phyloP scores from a whole-genome alignment of 177 flowering plant genomes.

The Vitis hybrid region DNA sequence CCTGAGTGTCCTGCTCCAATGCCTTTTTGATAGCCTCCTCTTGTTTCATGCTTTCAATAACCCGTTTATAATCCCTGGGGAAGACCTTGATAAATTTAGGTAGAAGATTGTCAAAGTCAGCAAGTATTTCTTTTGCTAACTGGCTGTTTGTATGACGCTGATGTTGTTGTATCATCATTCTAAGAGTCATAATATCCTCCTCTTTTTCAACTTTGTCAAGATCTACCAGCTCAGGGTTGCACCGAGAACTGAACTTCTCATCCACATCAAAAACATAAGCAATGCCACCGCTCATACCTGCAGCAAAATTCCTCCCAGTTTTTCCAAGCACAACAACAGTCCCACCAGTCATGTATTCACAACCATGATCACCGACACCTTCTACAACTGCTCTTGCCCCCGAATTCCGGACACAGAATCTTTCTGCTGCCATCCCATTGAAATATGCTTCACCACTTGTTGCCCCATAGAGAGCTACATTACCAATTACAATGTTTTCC shows the following conservation, averaged over 20 bases:
- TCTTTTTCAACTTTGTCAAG: conserved; percentile 95
- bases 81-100: conserved; percentile 92
- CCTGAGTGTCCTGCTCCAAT: conserved; percentile 27
- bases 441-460: conserved; percentile 94
- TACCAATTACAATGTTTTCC: conserved; percentile 95
- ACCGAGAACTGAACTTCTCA: conserved; percentile 61
- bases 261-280: conserved; percentile 94
- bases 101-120: conserved; percentile 67
- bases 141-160: conserved; percentile 89
- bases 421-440: conserved; percentile 99
- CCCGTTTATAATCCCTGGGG: conserved; percentile 90
- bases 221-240: conserved; percentile 93
- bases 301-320: conserved; percentile 98
- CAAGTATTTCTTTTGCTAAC: conserved; percentile 79
- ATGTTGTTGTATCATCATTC: conserved; percentile 97
- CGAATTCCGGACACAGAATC: conserved; percentile 97
- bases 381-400: conserved; percentile 97
- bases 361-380: conserved; percentile 99
- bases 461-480: conserved; percentile 99
- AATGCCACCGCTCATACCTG: conserved; percentile 99
- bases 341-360: conserved; percentile 99
- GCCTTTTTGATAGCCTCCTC: conserved; percentile 42
- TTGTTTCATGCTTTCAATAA: conserved; percentile 65
- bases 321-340: conserved; percentile 91
- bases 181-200: conserved; percentile 77